Evolutionary conservation across 192 early-diverging fungal genomes (phyloP).

Genomic region (Coemansia reversa): DNA sequence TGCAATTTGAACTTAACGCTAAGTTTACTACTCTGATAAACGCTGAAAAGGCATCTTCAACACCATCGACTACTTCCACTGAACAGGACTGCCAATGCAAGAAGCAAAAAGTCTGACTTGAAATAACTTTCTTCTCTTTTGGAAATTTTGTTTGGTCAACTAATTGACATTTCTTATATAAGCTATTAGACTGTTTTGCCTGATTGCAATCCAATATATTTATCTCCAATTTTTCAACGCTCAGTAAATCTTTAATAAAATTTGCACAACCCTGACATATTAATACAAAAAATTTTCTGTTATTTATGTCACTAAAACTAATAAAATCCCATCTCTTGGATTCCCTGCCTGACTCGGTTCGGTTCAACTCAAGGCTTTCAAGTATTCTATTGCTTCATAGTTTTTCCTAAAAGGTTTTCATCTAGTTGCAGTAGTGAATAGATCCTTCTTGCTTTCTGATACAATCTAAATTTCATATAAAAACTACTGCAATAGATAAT

Average conservation of each 20-base stretch:
- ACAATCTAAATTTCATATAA: too few species aligned
- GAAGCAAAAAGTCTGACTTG: not conserved
- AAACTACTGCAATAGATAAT: not conserved
- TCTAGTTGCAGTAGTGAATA: too few species aligned
- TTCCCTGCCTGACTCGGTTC: too few species aligned
- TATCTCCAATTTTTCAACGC: too few species aligned
- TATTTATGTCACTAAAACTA: not conserved
- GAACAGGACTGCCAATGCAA: constrained; percentile 4
- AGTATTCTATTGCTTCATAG: too few species aligned
- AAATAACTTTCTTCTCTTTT: not conserved
- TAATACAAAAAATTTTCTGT: not conserved
- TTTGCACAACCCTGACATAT: not conserved
- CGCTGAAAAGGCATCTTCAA: constrained; percentile 15
- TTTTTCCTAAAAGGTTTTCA: too few species aligned
- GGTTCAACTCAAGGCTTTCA: too few species aligned
- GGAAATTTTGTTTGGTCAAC: not conserved
- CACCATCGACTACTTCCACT: not conserved
- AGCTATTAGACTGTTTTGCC: not conserved
- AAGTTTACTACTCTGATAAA: constrained; percentile 30
- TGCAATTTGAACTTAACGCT: constrained; percentile 30
- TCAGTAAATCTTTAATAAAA: not conserved
- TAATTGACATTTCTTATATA: too few species aligned
- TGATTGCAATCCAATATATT: not conserved
- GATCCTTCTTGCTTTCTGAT: too few species aligned
- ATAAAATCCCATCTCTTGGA: too few species aligned